These are phyloP conservation scores for Agaricales sp. DNA, from an alignment of 1,284 basidiomycete genomes.

Conservation along the genomic window DNA sequence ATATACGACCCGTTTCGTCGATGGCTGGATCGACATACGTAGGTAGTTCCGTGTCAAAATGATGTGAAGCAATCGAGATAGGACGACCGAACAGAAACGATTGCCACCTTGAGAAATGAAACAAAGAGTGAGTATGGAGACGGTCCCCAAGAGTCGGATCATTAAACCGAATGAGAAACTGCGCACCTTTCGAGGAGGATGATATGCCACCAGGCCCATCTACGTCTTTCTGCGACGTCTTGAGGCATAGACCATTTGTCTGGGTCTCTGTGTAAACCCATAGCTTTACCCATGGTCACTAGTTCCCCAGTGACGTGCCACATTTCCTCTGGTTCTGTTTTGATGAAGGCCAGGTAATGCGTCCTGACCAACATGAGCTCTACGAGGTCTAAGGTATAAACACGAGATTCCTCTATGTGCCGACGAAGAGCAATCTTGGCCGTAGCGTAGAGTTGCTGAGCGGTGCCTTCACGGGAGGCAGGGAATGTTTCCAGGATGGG, in stretches of 20 bases:
- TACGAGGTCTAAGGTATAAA: conserved; percentile 65
- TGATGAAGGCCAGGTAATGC: conserved; percentile 62
- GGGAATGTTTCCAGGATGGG: conserved; percentile 38
- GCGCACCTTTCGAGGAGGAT: conserved; percentile 58
- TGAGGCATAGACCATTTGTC: conserved; percentile 58
- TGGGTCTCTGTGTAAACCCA: conserved; percentile 77
- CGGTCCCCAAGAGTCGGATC: conserved; percentile 5
- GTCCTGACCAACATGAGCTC: conserved; percentile 58
- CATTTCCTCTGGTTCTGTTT: conserved; percentile 68
- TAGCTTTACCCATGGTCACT: conserved; percentile 60
- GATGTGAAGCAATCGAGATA: conserved; percentile 59
- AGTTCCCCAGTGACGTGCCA: conserved; percentile 67
- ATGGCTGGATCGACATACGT: conserved; percentile 48
- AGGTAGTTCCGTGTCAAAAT: conserved; percentile 70
- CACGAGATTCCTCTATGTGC: conserved; percentile 45
- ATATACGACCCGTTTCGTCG: conserved; percentile 53
- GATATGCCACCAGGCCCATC: conserved; percentile 85
- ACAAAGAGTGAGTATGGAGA: conserved; percentile 7
- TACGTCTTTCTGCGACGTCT: conserved; percentile 58
- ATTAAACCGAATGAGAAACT: not conserved
- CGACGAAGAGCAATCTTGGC: conserved; percentile 57
- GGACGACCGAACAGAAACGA: conserved; percentile 79
- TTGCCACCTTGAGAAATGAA: conserved; percentile 54
- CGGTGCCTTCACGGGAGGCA: conserved; percentile 45
- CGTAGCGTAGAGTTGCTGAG: conserved; percentile 54